Conservation (phyloP, 345 rosid species). For the Isatis tinctoria region DNA sequence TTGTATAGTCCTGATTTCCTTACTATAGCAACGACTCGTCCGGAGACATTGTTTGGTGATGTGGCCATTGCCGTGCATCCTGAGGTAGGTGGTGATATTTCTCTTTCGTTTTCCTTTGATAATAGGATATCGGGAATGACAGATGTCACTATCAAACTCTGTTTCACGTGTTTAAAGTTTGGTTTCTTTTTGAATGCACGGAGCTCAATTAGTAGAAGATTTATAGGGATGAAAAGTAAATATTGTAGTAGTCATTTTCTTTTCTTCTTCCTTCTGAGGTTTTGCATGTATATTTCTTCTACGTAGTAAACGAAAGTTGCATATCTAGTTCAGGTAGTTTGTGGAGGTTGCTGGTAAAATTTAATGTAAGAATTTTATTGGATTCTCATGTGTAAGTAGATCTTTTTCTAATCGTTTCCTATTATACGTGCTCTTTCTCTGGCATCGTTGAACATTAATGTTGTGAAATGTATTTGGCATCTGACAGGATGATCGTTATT, state of each 20-base stretch:
- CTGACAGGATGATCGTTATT: constrained; percentile 80
- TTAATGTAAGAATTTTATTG: neutral
- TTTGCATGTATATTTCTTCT: neutral
- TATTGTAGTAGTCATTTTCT: neutral
- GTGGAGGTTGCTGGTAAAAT: neutral
- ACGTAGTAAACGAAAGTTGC: neutral
- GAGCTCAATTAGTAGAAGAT: constrained; percentile 1
- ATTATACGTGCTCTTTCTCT: neutral
- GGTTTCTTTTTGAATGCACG: constrained; percentile 6
- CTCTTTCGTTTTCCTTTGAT: neutral
- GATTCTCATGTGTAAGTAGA: neutral
- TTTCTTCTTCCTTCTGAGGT: neutral
- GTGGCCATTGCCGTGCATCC: constrained; percentile 95
- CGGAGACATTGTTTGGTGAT: constrained; percentile 96
- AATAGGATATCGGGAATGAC: neutral
- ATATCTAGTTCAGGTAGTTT: neutral
- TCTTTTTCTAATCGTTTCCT: neutral
- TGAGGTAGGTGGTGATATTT: constrained; percentile 40
- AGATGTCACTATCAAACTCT: constrained; percentile 6
- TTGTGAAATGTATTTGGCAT: constrained; percentile 15
- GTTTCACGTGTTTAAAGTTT: constrained; percentile 1
- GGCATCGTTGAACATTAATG: neutral
- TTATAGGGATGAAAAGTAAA: constrained; percentile 2
- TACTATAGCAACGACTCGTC: constrained; percentile 93
- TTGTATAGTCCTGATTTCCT: constrained; percentile 70